These are phyloP conservation scores for Linnemannia exigua DNA, from an alignment of 192 early-diverging fungal species.

Conservation along the genomic window DNA sequence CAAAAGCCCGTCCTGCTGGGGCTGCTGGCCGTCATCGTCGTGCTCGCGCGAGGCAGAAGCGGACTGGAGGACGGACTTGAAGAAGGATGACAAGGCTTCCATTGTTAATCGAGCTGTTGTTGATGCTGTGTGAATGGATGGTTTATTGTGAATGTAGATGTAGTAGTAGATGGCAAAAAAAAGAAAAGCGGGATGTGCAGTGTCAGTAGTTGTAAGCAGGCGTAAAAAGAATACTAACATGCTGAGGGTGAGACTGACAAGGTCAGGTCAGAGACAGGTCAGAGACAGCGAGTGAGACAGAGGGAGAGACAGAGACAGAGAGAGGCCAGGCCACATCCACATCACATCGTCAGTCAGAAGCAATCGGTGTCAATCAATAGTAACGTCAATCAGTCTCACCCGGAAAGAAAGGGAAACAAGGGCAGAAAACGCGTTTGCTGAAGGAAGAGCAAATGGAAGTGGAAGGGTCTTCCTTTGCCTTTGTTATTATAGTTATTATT, in stretches of 20 bases:
- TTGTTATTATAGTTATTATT: background rate
- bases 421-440: too few species aligned
- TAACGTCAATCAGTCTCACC: too few species aligned
- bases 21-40: background rate
- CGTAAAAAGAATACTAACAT: background rate
- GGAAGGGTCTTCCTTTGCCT: background rate
- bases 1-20: background rate
- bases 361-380: too few species aligned
- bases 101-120: background rate
- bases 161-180: background rate
- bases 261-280: background rate
- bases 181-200: background rate
- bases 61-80: constrained; percentile 1
- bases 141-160: background rate
- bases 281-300: too few species aligned
- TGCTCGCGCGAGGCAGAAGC: background rate
- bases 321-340: background rate
- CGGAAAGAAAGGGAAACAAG: too few species aligned
- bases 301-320: too few species aligned
- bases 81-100: constrained; percentile 24
- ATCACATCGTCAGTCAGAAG: too few species aligned
- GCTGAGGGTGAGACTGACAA: background rate
- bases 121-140: background rate
- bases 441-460: too few species aligned
- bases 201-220: background rate